These are phyloP conservation scores for Fusarium brevicatenulatum DNA, from an alignment of 2,329 filamentous ascomycete genomes.

Conservation along the genomic window DNA sequence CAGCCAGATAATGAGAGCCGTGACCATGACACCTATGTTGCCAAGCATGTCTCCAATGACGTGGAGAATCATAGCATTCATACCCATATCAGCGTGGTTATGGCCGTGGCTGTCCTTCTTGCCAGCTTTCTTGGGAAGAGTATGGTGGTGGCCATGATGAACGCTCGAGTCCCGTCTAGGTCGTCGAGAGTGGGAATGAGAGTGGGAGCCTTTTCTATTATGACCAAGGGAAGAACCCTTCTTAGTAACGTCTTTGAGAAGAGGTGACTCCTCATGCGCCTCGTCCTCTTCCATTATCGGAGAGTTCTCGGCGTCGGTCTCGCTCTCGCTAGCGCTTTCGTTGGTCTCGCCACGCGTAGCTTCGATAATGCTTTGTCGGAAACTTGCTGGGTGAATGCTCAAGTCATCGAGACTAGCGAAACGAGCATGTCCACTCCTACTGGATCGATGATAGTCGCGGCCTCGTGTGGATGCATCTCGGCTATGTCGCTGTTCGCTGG, in stretches of 20 bases:
- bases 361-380: slow-evolving; percentile 91
- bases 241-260: slow-evolving; percentile 55
- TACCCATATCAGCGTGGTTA: slow-evolving; percentile 90
- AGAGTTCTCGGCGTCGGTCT: slow-evolving; percentile 60
- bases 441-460: slow-evolving; percentile 57
- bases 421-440: slow-evolving; percentile 65
- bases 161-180: slow-evolving; percentile 60
- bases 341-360: slow-evolving; percentile 69
- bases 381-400: slow-evolving; percentile 87
- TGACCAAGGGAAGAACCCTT: slow-evolving; percentile 46
- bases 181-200: slow-evolving; percentile 42
- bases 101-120: slow-evolving; percentile 77
- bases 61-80: slow-evolving; percentile 84
- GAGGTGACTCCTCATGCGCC: slow-evolving; percentile 57
- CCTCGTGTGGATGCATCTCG: slow-evolving; percentile 49
- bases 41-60: slow-evolving; percentile 86
- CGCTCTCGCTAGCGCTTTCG: slow-evolving; percentile 65
- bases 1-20: slow-evolving; percentile 90
- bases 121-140: slow-evolving; percentile 70
- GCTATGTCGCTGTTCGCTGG: slow-evolving; percentile 46
- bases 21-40: slow-evolving; percentile 85
- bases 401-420: slow-evolving; percentile 76
- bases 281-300: slow-evolving; percentile 54
- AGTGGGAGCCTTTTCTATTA: slow-evolving; percentile 31
- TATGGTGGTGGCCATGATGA: slow-evolving; percentile 84